Conservation (phyloP, 441 rosid species). For the Monsonia emarginata region DNA sequence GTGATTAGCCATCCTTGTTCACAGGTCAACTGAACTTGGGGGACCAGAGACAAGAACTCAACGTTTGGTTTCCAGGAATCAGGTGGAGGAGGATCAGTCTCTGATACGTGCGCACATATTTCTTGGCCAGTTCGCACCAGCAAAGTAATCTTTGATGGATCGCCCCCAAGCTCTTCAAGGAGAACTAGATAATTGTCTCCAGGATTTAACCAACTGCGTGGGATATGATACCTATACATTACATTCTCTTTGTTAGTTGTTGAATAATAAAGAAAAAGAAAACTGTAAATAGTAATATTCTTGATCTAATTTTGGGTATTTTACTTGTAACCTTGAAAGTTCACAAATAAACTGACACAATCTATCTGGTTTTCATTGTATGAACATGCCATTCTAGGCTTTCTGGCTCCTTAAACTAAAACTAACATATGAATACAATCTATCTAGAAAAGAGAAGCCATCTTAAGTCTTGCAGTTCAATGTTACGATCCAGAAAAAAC, state of each 20-base stretch:
- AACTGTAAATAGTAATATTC: background rate
- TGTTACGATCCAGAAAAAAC: background rate
- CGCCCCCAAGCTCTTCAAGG: slow-evolving; percentile 59
- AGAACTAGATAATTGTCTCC: slow-evolving; percentile 48
- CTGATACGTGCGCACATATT: slow-evolving; percentile 43
- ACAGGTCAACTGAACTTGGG: slow-evolving; percentile 39
- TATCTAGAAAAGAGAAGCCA: background rate
- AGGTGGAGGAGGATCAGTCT: slow-evolving; percentile 41
- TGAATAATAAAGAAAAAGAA: background rate
- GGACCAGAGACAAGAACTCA: slow-evolving; percentile 22
- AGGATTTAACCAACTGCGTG: slow-evolving; percentile 45
- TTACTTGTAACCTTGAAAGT: background rate
- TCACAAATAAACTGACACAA: too few relatives aligned
- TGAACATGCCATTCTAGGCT: too few relatives aligned
- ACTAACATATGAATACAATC: too few relatives aligned
- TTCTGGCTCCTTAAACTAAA: too few relatives aligned
- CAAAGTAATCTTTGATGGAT: slow-evolving; percentile 38
- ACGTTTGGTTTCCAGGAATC: slow-evolving; percentile 36
- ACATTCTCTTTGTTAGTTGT: slow-evolving; percentile 2
- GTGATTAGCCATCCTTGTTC: slow-evolving; percentile 48
- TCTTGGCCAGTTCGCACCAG: slow-evolving; percentile 32
- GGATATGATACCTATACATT: slow-evolving; percentile 45
- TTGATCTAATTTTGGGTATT: background rate
- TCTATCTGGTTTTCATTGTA: background rate
- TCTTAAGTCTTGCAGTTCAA: background rate